A percentile compares a stretch with the other conserved stretches of the same genome.
phyloP scores from a whole-genome alignment of 371 early-diverging fungal species.

The Saksenaea oblongispora region DNA sequence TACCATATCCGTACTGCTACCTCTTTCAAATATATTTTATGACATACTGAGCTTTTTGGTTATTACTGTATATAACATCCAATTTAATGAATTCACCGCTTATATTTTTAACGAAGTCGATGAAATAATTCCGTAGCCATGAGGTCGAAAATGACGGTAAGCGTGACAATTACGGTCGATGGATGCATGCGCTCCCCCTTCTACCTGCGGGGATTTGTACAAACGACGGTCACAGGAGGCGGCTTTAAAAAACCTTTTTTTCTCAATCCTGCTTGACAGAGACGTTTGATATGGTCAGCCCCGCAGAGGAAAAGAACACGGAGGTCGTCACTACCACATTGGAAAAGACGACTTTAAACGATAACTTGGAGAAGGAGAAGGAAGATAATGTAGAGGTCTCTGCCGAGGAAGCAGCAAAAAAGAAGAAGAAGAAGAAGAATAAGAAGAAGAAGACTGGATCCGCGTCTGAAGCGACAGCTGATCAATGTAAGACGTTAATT shows the following conservation, averaged over 20 bases:
- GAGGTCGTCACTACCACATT: not conserved
- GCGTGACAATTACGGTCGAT: too few species aligned
- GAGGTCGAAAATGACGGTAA: too few species aligned
- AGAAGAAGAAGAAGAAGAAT: slow-evolving; percentile 2
- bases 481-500: not conserved
- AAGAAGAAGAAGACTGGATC: not conserved
- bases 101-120: too few species aligned
- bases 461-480: not conserved
- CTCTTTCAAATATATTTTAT: too few species aligned
- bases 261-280: not conserved
- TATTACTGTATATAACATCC: too few species aligned
- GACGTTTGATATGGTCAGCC: not conserved
- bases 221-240: too few species aligned
- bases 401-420: not conserved
- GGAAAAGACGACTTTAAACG: not conserved
- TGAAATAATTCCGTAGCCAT: too few species aligned
- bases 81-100: too few species aligned
- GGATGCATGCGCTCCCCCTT: too few species aligned
- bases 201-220: too few species aligned
- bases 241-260: not conserved
- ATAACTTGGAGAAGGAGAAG: not conserved
- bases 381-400: not conserved
- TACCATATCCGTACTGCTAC: too few species aligned
- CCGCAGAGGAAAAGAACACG: not conserved
- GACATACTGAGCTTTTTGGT: too few species aligned